These are phyloP conservation scores for Pyrenochaeta sp. DNA, from an alignment of 2,329 filamentous ascomycete species.

Conservation along the genomic window DNA sequence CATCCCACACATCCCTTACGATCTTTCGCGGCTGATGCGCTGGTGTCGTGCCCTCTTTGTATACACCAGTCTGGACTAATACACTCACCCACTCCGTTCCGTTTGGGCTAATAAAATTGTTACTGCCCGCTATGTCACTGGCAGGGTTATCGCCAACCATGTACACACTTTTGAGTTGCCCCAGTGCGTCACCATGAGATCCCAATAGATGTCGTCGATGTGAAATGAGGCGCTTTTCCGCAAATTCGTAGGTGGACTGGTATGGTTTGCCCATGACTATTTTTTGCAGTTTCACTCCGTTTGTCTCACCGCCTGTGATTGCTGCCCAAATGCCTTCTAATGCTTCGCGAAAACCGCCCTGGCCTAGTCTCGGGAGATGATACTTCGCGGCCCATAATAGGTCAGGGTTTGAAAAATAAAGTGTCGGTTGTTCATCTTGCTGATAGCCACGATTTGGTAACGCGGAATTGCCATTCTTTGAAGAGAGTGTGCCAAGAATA, in stretches of 20 bases:
- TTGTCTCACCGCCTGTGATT: constrained; percentile 66
- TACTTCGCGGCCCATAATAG: constrained; percentile 88
- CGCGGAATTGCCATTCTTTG: constrained; percentile 70
- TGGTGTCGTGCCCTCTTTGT: constrained; percentile 64
- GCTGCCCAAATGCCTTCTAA: constrained; percentile 81
- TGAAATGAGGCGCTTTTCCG: constrained; percentile 74
- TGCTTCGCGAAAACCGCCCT: constrained; percentile 87
- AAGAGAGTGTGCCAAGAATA: constrained; percentile 79
- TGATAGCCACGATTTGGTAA: constrained; percentile 82
- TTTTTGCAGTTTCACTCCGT: constrained; percentile 66
- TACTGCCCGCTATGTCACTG: constrained; percentile 89
- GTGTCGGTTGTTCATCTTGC: constrained; percentile 77
- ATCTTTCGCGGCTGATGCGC: constrained; percentile 70
- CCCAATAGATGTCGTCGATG: constrained; percentile 64
- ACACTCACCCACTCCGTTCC: constrained; percentile 81
- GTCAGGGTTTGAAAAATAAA: constrained; percentile 93
- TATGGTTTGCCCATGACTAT: constrained; percentile 86
- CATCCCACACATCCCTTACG: constrained; percentile 77
- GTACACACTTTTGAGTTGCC: constrained; percentile 77
- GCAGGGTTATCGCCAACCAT: constrained; percentile 85
- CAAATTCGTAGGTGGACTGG: constrained; percentile 80
- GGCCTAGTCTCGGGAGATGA: constrained; percentile 85
- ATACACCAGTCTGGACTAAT: constrained; percentile 83
- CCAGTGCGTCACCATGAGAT: constrained; percentile 29
- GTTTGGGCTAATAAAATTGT: constrained; percentile 71